Conservation (phyloP, 116 monocot species). For the Iris pallida region DNA sequence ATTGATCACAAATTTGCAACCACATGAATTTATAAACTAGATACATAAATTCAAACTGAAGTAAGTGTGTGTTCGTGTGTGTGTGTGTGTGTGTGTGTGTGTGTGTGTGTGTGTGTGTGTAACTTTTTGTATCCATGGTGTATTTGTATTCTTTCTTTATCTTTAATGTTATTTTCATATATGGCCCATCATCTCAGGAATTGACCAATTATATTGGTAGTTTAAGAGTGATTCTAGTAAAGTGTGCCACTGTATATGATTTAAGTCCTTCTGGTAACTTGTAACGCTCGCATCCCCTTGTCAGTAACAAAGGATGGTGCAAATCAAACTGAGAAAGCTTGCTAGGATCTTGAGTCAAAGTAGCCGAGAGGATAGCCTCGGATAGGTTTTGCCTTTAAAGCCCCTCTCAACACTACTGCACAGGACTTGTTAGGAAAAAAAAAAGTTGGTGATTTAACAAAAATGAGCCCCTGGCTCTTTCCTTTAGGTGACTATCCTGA, state of each 20-base stretch:
- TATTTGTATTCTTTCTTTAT: too few species aligned
- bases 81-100: too few species aligned
- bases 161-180: neutral
- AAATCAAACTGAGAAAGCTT: constrained; percentile 86
- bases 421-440: neutral
- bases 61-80: too few species aligned
- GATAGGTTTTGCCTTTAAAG: constrained; percentile 58
- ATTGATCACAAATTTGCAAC: too few species aligned
- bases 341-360: constrained; percentile 93
- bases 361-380: constrained; percentile 85
- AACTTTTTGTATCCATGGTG: too few species aligned
- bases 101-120: too few species aligned
- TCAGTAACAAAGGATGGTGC: constrained; percentile 81
- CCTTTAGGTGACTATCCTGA: too few species aligned
- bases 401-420: constrained; percentile 69
- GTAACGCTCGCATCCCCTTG: constrained; percentile 69
- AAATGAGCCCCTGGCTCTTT: too few species aligned
- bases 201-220: neutral
- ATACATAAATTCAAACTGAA: too few species aligned
- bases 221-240: neutral
- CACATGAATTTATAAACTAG: too few species aligned
- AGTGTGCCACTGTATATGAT: constrained; percentile 58
- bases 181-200: neutral
- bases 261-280: constrained; percentile 66
- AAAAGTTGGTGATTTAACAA: neutral